phyloP scores from a whole-genome alignment of 257 asterid genomes.

The Forsythia suspensa region DNA sequence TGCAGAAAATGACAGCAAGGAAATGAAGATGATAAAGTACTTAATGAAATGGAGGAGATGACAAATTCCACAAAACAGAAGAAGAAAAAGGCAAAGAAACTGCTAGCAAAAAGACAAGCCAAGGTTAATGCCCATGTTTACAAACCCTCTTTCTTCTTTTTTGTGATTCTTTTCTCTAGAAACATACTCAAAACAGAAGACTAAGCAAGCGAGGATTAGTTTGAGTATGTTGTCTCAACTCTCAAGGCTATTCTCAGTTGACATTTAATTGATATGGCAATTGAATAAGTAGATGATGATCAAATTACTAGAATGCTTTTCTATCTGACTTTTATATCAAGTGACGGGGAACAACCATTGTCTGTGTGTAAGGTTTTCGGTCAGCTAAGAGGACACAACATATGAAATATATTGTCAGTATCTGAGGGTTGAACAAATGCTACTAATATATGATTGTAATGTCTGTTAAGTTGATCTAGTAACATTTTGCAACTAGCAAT shows the following conservation, averaged over 20 bases:
- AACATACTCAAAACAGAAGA: neutral
- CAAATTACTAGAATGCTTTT: too few relatives aligned
- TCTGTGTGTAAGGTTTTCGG: too few relatives aligned
- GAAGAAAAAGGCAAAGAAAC: slow-evolving; percentile 72
- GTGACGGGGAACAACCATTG: neutral
- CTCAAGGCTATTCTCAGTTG: too few relatives aligned
- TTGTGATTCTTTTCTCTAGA: neutral
- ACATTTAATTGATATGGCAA: too few relatives aligned
- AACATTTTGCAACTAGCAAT: neutral
- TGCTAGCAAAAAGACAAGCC: slow-evolving; percentile 64
- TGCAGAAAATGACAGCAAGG: slow-evolving; percentile 46
- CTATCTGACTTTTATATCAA: too few relatives aligned
- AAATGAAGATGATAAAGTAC: slow-evolving; percentile 72
- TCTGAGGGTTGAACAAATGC: neutral
- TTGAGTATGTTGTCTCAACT: neutral
- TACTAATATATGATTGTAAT: neutral
- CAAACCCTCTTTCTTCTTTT: neutral
- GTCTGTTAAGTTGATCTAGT: neutral
- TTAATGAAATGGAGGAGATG: slow-evolving; percentile 84
- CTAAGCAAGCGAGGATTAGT: neutral
- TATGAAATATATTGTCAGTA: neutral
- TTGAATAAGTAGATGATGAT: too few relatives aligned
- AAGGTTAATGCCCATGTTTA: slow-evolving; percentile 50
- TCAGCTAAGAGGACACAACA: neutral
- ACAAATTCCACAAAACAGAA: slow-evolving; percentile 74